Percentiles rank a stretch among this genome's conserved stretches.
Evolutionary conservation across 2,329 filamentous ascomycete species (phyloP).

Genomic region (Fusarium illudens): DNA sequence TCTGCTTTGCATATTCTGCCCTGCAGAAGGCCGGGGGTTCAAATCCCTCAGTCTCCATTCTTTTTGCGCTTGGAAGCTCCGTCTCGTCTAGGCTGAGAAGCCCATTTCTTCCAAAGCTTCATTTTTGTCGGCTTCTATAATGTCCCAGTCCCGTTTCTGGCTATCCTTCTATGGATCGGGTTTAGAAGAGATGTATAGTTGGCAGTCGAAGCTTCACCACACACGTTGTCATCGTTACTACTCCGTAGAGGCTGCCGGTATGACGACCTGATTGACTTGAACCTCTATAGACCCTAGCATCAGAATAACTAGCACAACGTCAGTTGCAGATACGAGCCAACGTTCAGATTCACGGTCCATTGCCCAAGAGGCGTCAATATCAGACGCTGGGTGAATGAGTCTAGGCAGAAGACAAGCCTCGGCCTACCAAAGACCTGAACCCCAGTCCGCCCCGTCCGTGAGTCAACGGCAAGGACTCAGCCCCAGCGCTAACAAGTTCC

Average conservation of each 20-base stretch:
- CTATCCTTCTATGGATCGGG: neutral
- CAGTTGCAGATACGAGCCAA: neutral
- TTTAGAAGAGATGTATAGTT: neutral
- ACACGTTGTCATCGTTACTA: too few species aligned
- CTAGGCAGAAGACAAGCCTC: neutral
- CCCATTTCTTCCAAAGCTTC: neutral
- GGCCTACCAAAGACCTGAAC: neutral
- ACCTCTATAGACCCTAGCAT: neutral
- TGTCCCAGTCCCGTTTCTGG: too few species aligned
- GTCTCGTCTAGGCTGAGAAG: neutral
- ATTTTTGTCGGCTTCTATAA: neutral
- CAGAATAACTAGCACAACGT: neutral
- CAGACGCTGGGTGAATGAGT: neutral
- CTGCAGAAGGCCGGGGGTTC: slow-evolving; percentile 45
- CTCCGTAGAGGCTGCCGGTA: too few species aligned
- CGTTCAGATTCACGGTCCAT: neutral
- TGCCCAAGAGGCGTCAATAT: neutral
- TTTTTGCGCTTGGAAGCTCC: neutral
- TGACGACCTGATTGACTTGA: too few species aligned
- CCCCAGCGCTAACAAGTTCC: slow-evolving; percentile 9
- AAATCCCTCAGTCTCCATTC: slow-evolving; percentile 44
- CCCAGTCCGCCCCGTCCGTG: slow-evolving; percentile 10
- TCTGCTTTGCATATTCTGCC: slow-evolving; percentile 39
- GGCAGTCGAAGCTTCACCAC: too few species aligned
- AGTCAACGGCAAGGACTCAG: slow-evolving; percentile 38